These are phyloP conservation scores for Bipolaris victoriae DNA, from an alignment of 2,329 filamentous ascomycete species.

Conservation along the genomic window DNA sequence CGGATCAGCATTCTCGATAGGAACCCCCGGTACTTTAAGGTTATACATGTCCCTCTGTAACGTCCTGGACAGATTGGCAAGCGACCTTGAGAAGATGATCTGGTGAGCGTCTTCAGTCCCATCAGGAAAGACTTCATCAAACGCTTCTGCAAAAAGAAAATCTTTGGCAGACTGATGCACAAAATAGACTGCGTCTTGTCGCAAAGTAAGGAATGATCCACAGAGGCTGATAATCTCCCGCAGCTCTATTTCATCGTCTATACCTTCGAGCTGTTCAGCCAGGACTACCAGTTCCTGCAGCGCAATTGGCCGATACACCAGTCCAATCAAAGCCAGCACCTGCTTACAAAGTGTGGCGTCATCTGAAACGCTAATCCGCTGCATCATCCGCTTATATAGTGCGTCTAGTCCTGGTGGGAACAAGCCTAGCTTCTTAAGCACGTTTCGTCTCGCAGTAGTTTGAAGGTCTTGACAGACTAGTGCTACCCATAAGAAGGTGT, in stretches of 20 bases:
- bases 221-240: slow-evolving; percentile 3
- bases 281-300: slow-evolving; percentile 5
- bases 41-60: slow-evolving; percentile 33
- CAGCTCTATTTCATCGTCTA: not conserved
- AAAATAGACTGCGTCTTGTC: slow-evolving; percentile 40
- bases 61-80: slow-evolving; percentile 30
- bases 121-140: slow-evolving; percentile 5
- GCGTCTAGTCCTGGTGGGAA: slow-evolving; percentile 48
- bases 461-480: slow-evolving; percentile 45
- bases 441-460: slow-evolving; percentile 19
- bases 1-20: not conserved
- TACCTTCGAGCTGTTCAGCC: not conserved
- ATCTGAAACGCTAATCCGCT: slow-evolving; percentile 10
- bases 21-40: slow-evolving; percentile 3
- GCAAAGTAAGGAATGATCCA: slow-evolving; percentile 51
- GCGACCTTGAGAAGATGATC: slow-evolving; percentile 26
- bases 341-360: slow-evolving; percentile 2
- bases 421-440: slow-evolving; percentile 17
- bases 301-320: slow-evolving; percentile 10
- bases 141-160: slow-evolving; percentile 22
- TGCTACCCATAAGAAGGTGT: slow-evolving; percentile 55
- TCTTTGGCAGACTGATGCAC: slow-evolving; percentile 56
- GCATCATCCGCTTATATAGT: slow-evolving; percentile 52
- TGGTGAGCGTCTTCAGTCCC: slow-evolving; percentile 28
- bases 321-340: slow-evolving; percentile 2